Evolutionary conservation across 1,139 yeast genomes (phyloP).

Genomic region (Nakaseomyces nivariensis): DNA sequence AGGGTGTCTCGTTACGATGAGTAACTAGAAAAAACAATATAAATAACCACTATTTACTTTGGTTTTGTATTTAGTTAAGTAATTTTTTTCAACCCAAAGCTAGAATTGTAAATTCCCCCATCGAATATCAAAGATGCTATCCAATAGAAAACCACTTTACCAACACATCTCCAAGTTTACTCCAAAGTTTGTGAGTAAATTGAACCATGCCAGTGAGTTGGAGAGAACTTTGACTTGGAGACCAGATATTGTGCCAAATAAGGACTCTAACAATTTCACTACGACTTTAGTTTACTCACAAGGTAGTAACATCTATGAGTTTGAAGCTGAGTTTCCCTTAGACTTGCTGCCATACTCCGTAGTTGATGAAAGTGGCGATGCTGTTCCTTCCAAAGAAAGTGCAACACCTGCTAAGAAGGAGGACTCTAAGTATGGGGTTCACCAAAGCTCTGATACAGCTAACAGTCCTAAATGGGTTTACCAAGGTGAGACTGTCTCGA

Average conservation of each 20-base stretch:
- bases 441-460: slow-evolving; percentile 8
- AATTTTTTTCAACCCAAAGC: no score
- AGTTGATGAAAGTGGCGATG: background rate
- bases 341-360: background rate
- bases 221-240: slow-evolving; percentile 3
- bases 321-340: slow-evolving; percentile 24
- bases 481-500: slow-evolving; percentile 25
- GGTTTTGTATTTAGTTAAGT: no score
- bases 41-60: background rate
- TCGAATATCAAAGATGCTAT: background rate
- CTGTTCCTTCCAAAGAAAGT: background rate
- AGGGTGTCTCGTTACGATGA: background rate
- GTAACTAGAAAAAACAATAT: background rate
- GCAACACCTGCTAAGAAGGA: slow-evolving; percentile 2
- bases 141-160: background rate
- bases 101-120: no score
- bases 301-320: slow-evolving; percentile 25
- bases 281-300: slow-evolving; percentile 17
- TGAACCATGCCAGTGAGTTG: slow-evolving; percentile 2
- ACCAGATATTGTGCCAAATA: slow-evolving; percentile 2
- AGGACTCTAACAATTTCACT: background rate
- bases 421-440: slow-evolving; percentile 15
- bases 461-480: slow-evolving; percentile 23
- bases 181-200: slow-evolving; percentile 2
- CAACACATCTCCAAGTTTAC: slow-evolving; percentile 4